Conservation (phyloP, 805 yeast species). For the Vanderwaltozyma tropicalis region DNA sequence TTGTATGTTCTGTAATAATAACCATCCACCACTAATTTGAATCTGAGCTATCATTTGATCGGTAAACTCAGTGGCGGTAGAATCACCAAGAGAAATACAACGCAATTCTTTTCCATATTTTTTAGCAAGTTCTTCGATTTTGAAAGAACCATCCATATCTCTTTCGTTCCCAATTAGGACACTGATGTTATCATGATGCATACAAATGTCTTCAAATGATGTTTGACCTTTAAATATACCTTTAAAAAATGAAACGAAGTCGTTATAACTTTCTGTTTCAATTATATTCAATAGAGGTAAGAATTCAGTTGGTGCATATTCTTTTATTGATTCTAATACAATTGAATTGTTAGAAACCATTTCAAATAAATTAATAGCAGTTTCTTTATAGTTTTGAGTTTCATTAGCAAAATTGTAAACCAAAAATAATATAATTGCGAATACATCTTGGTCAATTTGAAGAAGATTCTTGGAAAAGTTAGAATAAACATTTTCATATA, state of each 20-base stretch:
- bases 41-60: slow-evolving; percentile 41
- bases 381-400: neutral
- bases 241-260: neutral
- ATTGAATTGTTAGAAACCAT: neutral
- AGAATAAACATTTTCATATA: slow-evolving; percentile 41
- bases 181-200: neutral
- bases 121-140: slow-evolving; percentile 38
- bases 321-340: neutral
- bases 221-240: neutral
- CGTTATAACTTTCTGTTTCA: too few species aligned
- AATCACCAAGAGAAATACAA: slow-evolving; percentile 63
- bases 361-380: too few species aligned
- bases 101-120: slow-evolving; percentile 21
- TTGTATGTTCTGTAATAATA: slow-evolving; percentile 73
- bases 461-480: slow-evolving; percentile 38
- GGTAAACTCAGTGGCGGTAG: slow-evolving; percentile 52
- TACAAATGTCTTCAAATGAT: neutral
- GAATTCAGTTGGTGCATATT: neutral
- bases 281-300: too few species aligned
- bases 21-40: slow-evolving; percentile 49
- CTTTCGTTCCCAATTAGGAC: slow-evolving; percentile 48
- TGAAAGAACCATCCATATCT: slow-evolving; percentile 57
- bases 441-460: slow-evolving; percentile 34
- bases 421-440: slow-evolving; percentile 34
- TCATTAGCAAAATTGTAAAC: slow-evolving; percentile 7